Evolutionary conservation across 257 asterid species (phyloP), one percentile per base, ranked within the genome.

Genomic region (Verbena officinalis): DNA sequence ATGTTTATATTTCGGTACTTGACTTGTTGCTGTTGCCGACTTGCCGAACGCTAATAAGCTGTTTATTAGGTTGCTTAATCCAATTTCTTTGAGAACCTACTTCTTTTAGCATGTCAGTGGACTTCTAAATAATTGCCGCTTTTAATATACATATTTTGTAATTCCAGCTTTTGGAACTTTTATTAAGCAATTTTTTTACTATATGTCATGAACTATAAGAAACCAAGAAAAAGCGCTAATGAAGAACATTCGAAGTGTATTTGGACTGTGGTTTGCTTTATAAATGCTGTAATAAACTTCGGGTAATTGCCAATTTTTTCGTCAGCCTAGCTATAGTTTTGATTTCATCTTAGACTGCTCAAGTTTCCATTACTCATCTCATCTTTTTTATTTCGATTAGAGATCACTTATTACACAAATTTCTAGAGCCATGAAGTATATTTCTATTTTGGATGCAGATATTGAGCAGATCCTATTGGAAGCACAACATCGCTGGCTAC

Each of bases 401-500:
- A 19, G 15, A 16, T 62, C 9, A 11, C 22, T 50, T 48, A 3
- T 0, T 27, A 31, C 33, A 57, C 38, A 55, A 45, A 17, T 39
- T 22, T 58, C 19, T 44, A 38, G 16, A 38, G 19, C 20, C 67
- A 59, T 65, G 24, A 59, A 50, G 59, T 62, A 57, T 40, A 55
- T 69, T 59, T 50, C 15, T 66, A 59, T 70, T 61, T 67, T 61
- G 59, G 62, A 27, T 77, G 91, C 94, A 90, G 97, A 90, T 85
- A 87, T 90, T 74, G 81, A 85, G 65, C 94, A 83, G 80, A 90
- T 90, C 80, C 89, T 85, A 21, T 57, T 59, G 73, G 95, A 90
- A 81, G 95, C 97, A 46, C 91, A 85, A 49, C 85, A 85, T 72
- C 84, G 97, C 17, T 90, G 97, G 97, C 79, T 90, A 50, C 86